A percentile compares a stretch with the other conserved stretches of the same genome.
These are phyloP conservation scores for Metrosideros polymorpha DNA, from an alignment of 441 rosid species.

Conservation along the genomic window DNA sequence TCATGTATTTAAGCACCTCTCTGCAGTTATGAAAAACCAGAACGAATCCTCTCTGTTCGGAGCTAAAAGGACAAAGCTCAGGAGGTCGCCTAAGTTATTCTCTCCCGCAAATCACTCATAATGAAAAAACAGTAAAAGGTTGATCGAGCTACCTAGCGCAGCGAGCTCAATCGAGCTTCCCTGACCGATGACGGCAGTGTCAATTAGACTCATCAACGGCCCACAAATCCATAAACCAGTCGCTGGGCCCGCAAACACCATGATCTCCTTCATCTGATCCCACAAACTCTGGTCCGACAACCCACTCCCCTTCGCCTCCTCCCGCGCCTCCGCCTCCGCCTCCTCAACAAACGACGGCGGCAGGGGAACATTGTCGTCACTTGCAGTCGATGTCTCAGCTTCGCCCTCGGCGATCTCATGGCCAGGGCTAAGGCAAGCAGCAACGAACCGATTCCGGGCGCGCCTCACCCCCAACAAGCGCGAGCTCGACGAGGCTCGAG, in stretches of 20 bases:
- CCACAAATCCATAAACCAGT: conserved; percentile 13
- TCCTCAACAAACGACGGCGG: neutral
- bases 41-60: neutral
- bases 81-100: neutral
- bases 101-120: neutral
- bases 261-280: conserved; percentile 13
- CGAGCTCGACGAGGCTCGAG: neutral
- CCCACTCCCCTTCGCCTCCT: neutral
- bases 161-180: conserved; percentile 26
- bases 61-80: neutral
- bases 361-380: neutral
- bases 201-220: conserved; percentile 14
- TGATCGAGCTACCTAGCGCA: conserved; percentile 21
- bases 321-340: neutral
- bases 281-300: conserved; percentile 1
- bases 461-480: neutral
- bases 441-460: neutral
- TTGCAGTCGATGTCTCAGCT: neutral
- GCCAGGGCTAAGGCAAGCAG: neutral
- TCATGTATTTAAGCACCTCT: neutral
- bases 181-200: conserved; percentile 11
- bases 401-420: neutral
- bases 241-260: conserved; percentile 11
- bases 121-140: neutral
- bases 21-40: neutral